Evolutionary conservation across 345 rosid species (phyloP).

Genomic region (Abelmoschus esculentus): DNA sequence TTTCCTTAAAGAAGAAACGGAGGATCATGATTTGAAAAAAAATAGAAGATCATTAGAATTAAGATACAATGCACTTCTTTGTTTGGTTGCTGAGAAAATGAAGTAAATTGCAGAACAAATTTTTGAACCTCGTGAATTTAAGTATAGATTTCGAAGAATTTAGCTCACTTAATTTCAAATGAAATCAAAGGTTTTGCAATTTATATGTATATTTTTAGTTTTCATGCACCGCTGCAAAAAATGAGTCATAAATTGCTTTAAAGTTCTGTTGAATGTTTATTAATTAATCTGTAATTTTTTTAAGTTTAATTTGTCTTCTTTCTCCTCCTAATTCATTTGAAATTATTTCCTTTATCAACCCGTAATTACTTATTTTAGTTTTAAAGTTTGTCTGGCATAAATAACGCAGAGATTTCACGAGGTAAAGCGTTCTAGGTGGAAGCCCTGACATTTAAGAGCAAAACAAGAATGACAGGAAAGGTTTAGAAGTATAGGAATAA

Average conservation of each 20-base stretch:
- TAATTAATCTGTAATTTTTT: background rate
- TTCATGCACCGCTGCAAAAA: slow-evolving; percentile 1
- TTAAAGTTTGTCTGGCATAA: background rate
- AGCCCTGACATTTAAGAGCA: slow-evolving; percentile 38
- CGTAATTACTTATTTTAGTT: background rate
- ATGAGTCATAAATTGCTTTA: background rate
- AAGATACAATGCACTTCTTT: background rate
- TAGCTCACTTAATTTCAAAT: background rate
- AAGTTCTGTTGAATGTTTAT: background rate
- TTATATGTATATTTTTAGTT: background rate
- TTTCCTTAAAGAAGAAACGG: background rate
- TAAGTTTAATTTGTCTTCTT: background rate
- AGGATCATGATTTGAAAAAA: background rate
- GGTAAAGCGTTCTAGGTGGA: slow-evolving; percentile 59
- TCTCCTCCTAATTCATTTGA: background rate
- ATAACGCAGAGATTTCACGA: slow-evolving; percentile 41
- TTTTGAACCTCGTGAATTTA: background rate
- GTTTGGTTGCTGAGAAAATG: slow-evolving; percentile 19
- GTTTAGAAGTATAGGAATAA: slow-evolving; percentile 39
- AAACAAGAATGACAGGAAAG: slow-evolving; percentile 81
- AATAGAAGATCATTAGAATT: background rate
- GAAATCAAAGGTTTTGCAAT: background rate
- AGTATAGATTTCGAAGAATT: background rate
- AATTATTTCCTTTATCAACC: background rate
- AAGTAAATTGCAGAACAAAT: background rate